Percentiles rank a stretch among this genome's conserved stretches.
These are phyloP conservation scores for Balakata baccata DNA, from an alignment of 345 rosid genomes.

Conservation along the genomic window DNA sequence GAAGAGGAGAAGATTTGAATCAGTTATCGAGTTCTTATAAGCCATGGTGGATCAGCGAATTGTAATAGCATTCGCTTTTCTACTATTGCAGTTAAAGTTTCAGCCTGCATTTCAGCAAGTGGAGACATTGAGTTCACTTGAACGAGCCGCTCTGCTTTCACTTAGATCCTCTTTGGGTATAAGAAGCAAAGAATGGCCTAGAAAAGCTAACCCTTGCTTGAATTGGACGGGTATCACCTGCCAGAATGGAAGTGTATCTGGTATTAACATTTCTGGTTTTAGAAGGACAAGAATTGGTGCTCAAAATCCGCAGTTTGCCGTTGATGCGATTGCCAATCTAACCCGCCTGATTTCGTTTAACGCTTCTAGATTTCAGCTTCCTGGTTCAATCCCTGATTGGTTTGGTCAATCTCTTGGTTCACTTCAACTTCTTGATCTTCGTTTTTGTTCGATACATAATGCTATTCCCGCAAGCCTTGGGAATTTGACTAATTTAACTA, in stretches of 20 bases:
- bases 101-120: constrained; percentile 53
- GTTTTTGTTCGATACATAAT: constrained; percentile 61
- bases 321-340: constrained; percentile 66
- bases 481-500: constrained; percentile 57
- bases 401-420: constrained; percentile 54
- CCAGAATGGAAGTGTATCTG: constrained; percentile 55
- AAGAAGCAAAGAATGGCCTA: constrained; percentile 87
- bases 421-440: constrained; percentile 80
- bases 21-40: constrained; percentile 14
- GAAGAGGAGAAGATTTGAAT: constrained; percentile 19
- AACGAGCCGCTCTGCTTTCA: constrained; percentile 55
- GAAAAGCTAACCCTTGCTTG: constrained; percentile 71
- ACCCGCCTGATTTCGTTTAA: constrained; percentile 63
- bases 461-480: constrained; percentile 63
- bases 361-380: constrained; percentile 72
- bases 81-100: constrained; percentile 41
- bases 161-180: constrained; percentile 93
- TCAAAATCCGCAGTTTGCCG: constrained; percentile 67
- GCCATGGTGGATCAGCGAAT: constrained; percentile 66
- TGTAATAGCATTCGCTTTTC: constrained; percentile 35
- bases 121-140: constrained; percentile 42
- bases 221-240: constrained; percentile 73
- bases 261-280: constrained; percentile 81
- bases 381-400: constrained; percentile 76
- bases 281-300: constrained; percentile 74